Evolutionary conservation across 257 asterid species (phyloP), one percentile per base, ranked within the genome.

Genomic region (Solanum dulcamara): DNA sequence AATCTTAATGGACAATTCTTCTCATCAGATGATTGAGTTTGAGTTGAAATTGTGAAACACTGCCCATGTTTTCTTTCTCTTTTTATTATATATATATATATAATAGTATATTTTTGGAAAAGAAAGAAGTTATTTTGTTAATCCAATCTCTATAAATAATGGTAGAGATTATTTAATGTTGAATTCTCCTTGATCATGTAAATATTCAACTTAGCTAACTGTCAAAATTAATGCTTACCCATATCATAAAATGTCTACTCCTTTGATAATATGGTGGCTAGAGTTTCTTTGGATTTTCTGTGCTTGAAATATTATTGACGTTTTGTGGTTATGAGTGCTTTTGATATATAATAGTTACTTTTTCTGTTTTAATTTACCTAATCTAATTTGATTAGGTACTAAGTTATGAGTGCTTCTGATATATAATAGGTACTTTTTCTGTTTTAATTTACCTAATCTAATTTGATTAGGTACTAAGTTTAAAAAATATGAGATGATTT

Each of bases 1-100:
- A 92, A 91, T 89, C 90, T 91, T 38, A 92, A 95, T 42, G 93
- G 91, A 13, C 96, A 92, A 59, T 90, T 91, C 87, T 91, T 88
- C 83, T 66, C 91, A 28, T 59, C 91, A 28, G 92, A 92, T 85
- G 94, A 93, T 59, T 91, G 85, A 89, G 80, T 59, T 10, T n/a
- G 15, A 53, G 0, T 44, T 2, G 37, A 35, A 42, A 74, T 42
- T 74, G 57, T 42, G 46, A 4, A 9, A 3, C 2, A 24, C 10
- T 17, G 18, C 22, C 12, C 35, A 1, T 24, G 24, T 42, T 75
- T 75, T 75, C 42, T 75, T 75, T 75, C 59, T n/a, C 81, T 24
- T 40, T 40, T 42, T 37, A 67, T 30, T 67, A 33, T 37, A 35
- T 68, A 33, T 32, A 14, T 8, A 6, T 24, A 13, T 44, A 55